Evolutionary conservation across 129 eudicot genomes (phyloP), one percentile per base, ranked within the genome.

Genomic region (Helichrysum umbraculigerum): DNA sequence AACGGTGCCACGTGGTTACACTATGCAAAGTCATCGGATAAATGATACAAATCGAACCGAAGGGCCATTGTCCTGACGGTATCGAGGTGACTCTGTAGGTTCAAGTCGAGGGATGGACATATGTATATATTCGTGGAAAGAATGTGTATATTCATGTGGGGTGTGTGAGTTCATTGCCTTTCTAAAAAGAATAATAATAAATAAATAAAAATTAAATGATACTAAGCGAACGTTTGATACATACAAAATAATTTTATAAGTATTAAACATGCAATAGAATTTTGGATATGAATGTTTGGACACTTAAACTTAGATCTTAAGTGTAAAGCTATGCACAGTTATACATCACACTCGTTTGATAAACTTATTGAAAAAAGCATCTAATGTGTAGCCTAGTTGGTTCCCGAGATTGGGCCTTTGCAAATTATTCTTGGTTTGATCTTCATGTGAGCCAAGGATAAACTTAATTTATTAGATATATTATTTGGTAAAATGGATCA

Each of bases 281-380:
- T 56, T 56, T 20, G 61, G 21, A 20, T 56, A 20, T 17, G 19
- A 20, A 17, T 56, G 11, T 44, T 44, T 44, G 12, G n/a, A n/a
- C n/a, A n/a, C n/a, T n/a, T 3, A 56, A 11, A 56, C 61, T 56
- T 56, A 62, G 39, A 25, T 59, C 14, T 19, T 58, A 59, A 19
- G 65, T 37, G 5, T 60, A 39, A 9, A 41, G 30, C 37, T 52
- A 12, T 76, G 72, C 71, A 77, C 62, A 19, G 65, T 59, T 75
- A 66, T 69, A 76, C 73, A 37, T 5, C 52, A 64, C 58, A 74
- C 35, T 35, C 68, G 82, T 67, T 87, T 51, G 89, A 77, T 73
- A 15, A 77, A 2, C 9, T 44, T 12, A 17, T 44, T 44, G 17
- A 44, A 44, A 12, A 4, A 44, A 44, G 52, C 5, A 44, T 44